These are phyloP conservation scores for Elasticomyces elasticus DNA, from an alignment of 495 filamentous ascomycete genomes.

Conservation along the genomic window DNA sequence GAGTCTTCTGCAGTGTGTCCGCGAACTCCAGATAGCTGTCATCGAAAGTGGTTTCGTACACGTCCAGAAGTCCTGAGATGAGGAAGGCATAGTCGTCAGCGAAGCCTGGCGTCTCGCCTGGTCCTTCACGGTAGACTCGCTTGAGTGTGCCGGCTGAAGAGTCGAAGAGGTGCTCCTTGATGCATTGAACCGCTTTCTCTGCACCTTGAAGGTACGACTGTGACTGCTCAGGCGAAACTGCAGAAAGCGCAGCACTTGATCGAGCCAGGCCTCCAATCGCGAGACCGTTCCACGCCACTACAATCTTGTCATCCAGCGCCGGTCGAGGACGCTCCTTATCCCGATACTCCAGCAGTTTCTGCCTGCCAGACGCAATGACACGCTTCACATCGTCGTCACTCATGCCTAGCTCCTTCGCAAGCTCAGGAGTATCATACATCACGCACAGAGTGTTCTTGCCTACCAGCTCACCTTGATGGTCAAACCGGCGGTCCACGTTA, in stretches of 20 bases:
- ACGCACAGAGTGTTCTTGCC: slow-evolving; percentile 64
- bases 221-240: slow-evolving; percentile 25
- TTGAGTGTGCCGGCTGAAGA: slow-evolving; percentile 50
- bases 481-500: slow-evolving; percentile 74
- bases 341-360: slow-evolving; percentile 62
- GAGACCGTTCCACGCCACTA: slow-evolving; percentile 80
- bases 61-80: slow-evolving; percentile 69
- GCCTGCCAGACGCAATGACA: slow-evolving; percentile 57
- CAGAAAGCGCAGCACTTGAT: slow-evolving; percentile 51
- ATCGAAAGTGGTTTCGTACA: slow-evolving; percentile 83
- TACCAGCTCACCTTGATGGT: slow-evolving; percentile 88
- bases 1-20: slow-evolving; percentile 61
- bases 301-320: slow-evolving; percentile 83
- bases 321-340: slow-evolving; percentile 68
- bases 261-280: slow-evolving; percentile 76
- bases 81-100: slow-evolving; percentile 94
- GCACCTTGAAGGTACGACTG: slow-evolving; percentile 58
- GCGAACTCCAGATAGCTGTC: slow-evolving; percentile 73
- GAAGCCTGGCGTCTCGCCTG: slow-evolving; percentile 64
- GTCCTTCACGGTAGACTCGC: slow-evolving; percentile 67
- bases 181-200: slow-evolving; percentile 60
- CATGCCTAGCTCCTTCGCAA: slow-evolving; percentile 72
- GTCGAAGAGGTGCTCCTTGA: slow-evolving; percentile 69
- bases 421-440: slow-evolving; percentile 47
- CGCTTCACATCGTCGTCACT: slow-evolving; percentile 59